A percentile compares a stretch with the other conserved stretches of the same genome.
Evolutionary conservation across 2,329 filamentous ascomycete species (phyloP).

Genomic region (Exserohilum rostratum): DNA sequence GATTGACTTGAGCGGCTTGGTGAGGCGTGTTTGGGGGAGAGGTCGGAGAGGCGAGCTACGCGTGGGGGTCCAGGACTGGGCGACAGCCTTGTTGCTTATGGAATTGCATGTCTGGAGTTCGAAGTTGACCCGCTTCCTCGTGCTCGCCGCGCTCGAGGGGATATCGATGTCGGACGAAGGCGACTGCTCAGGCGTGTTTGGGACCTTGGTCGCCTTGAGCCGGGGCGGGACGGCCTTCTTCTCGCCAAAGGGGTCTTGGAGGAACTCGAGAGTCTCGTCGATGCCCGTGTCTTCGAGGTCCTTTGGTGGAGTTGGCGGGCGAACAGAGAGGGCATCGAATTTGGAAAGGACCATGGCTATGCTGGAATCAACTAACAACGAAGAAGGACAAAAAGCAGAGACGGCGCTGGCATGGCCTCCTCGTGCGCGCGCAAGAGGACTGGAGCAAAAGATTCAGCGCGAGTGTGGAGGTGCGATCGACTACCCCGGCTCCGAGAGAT

Average conservation of each 20-base stretch:
- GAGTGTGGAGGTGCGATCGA: constrained; percentile 19
- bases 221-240: constrained; percentile 39
- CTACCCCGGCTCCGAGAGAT: constrained; percentile 10
- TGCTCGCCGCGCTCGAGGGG: constrained; percentile 41
- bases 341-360: constrained; percentile 51
- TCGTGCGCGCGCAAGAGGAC: constrained; percentile 14
- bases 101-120: constrained; percentile 66
- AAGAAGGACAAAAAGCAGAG: constrained; percentile 25
- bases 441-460: constrained; percentile 6
- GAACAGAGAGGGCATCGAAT: constrained; percentile 56
- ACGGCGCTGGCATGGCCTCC: constrained; percentile 35
- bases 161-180: constrained; percentile 50
- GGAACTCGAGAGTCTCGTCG: constrained; percentile 52
- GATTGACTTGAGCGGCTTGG: constrained; percentile 72
- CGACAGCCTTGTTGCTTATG: constrained; percentile 53
- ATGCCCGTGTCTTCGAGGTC: constrained; percentile 47
- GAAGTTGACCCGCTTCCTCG: constrained; percentile 62
- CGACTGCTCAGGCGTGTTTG: constrained; percentile 51
- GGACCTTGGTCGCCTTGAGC: constrained; percentile 24
- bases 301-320: constrained; percentile 63
- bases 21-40: constrained; percentile 58
- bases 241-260: constrained; percentile 50
- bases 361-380: constrained; percentile 31
- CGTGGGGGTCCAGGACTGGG: constrained; percentile 38
- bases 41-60: constrained; percentile 54